These are phyloP conservation scores for Mycena olivaceomarginata DNA, from an alignment of 768 basidiomycete species.

Conservation along the genomic window DNA sequence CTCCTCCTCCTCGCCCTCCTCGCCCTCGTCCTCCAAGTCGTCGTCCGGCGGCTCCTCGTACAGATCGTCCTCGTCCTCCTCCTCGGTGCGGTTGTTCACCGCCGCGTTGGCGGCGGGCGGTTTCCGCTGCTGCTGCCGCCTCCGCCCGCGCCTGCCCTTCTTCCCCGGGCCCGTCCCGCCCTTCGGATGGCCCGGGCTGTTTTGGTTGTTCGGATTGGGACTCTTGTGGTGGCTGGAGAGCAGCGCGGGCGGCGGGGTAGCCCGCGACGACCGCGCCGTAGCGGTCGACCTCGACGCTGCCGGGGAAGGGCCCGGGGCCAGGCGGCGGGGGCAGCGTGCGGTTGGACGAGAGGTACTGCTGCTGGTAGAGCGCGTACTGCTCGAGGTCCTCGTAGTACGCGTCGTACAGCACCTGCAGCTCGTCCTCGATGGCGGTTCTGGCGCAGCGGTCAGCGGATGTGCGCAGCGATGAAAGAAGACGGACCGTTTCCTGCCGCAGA, in stretches of 20 bases:
- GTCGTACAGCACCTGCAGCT: slow-evolving; percentile 99
- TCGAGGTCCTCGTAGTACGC: slow-evolving; percentile 99
- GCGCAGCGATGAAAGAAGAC: slow-evolving; percentile 54
- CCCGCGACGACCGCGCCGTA: slow-evolving; percentile 81
- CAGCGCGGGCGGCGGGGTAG: background rate
- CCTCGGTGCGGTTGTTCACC: background rate
- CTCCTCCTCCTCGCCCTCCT: slow-evolving; percentile 69
- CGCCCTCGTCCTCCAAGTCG: slow-evolving; percentile 77
- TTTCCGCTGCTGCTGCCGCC: background rate
- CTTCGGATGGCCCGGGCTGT: slow-evolving; percentile 13
- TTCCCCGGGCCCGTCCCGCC: slow-evolving; percentile 57
- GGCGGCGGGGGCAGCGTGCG: slow-evolving; percentile 94
- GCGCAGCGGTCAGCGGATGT: slow-evolving; percentile 49
- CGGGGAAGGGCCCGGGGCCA: slow-evolving; percentile 98
- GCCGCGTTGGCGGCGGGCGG: background rate
- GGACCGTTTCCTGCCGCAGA: slow-evolving; percentile 97
- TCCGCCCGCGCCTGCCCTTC: slow-evolving; percentile 43
- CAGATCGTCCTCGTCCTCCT: slow-evolving; percentile 71
- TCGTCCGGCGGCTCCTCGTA: slow-evolving; percentile 72
- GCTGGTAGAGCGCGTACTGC: slow-evolving; percentile 98
- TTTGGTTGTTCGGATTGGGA: slow-evolving; percentile 55
- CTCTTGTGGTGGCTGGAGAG: slow-evolving; percentile 52
- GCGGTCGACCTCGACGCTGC: slow-evolving; percentile 97
- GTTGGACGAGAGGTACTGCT: slow-evolving; percentile 94
- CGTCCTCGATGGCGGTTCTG: slow-evolving; percentile 98